Conservation (phyloP, 805 yeast genomes). For the Geotrichum ghanense region DNA sequence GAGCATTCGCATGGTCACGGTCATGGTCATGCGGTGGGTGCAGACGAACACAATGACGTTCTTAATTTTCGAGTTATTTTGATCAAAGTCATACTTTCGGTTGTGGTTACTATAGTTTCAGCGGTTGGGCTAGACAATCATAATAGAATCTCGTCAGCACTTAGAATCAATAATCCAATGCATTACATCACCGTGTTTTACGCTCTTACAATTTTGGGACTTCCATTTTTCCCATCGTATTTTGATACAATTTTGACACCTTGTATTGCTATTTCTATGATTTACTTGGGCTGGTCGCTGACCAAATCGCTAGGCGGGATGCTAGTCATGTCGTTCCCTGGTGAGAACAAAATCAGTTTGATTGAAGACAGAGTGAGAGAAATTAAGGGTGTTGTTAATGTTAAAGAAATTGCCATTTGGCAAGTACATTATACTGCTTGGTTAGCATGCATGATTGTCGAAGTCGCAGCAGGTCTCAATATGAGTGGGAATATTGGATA, state of each 20-base stretch:
- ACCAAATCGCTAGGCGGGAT: slow-evolving; percentile 31
- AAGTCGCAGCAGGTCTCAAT: slow-evolving; percentile 23
- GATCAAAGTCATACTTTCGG: slow-evolving; percentile 18
- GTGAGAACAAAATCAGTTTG: slow-evolving; percentile 23
- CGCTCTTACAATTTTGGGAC: slow-evolving; percentile 20
- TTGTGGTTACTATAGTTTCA: slow-evolving; percentile 24
- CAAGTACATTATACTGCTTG: slow-evolving; percentile 34
- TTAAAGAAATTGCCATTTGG: slow-evolving; percentile 28
- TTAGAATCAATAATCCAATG: slow-evolving; percentile 20
- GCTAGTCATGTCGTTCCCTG: slow-evolving; percentile 33
- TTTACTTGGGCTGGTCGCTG: slow-evolving; percentile 29
- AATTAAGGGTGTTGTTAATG: slow-evolving; percentile 21
- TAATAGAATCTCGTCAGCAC: slow-evolving; percentile 20
- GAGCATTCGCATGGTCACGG: slow-evolving; percentile 27
- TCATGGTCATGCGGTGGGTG: slow-evolving; percentile 14
- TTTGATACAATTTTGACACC: slow-evolving; percentile 28
- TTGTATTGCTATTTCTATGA: slow-evolving; percentile 29
- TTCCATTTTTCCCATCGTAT: slow-evolving; percentile 20
- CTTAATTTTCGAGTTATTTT: slow-evolving; percentile 11
- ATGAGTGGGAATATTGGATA: slow-evolving; percentile 26
- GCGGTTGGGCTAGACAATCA: slow-evolving; percentile 26
- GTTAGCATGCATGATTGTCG: slow-evolving; percentile 27
- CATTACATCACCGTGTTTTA: slow-evolving; percentile 24
- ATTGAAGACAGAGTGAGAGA: slow-evolving; percentile 17
- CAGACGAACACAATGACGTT: slow-evolving; percentile 6